phyloP scores from a whole-genome alignment of 352 stramenopile species.

The Phytophthora multivora region DNA sequence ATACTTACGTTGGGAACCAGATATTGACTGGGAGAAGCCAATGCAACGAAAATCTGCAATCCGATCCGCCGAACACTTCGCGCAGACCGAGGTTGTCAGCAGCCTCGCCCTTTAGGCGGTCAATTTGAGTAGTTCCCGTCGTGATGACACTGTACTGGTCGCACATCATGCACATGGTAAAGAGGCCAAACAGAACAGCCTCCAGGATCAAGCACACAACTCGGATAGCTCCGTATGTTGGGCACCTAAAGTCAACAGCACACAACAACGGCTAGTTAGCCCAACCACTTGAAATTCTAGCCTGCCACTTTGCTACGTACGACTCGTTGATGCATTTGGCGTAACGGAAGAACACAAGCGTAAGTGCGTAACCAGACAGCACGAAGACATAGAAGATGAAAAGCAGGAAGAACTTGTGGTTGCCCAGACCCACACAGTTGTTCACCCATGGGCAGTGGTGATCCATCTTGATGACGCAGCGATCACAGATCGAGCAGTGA shows the following conservation, averaged over 20 bases:
- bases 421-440: slow-evolving; percentile 99
- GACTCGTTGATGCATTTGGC: slow-evolving; percentile 84
- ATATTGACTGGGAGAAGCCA: slow-evolving; percentile 88
- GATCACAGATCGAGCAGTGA: slow-evolving; percentile 96
- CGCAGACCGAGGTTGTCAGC: slow-evolving; percentile 74
- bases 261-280: slow-evolving; percentile 16
- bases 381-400: slow-evolving; percentile 95
- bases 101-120: slow-evolving; percentile 94
- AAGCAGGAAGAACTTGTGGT: slow-evolving; percentile 97
- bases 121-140: slow-evolving; percentile 97
- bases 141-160: slow-evolving; percentile 98
- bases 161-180: slow-evolving; percentile 99
- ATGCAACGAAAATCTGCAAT: slow-evolving; percentile 62
- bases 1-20: slow-evolving; percentile 82
- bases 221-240: slow-evolving; percentile 72
- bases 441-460: slow-evolving; percentile 99
- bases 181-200: slow-evolving; percentile 96
- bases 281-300: background rate
- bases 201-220: slow-evolving; percentile 90
- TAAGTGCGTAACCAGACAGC: slow-evolving; percentile 93
- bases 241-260: slow-evolving; percentile 46
- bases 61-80: slow-evolving; percentile 80
- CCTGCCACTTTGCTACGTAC: slow-evolving; percentile 39
- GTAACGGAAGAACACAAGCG: slow-evolving; percentile 93
- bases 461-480: slow-evolving; percentile 99